Base-by-base conservation (phyloP, 2,329 filamentous ascomycete genomes). In the Alternaria alternata region DNA sequence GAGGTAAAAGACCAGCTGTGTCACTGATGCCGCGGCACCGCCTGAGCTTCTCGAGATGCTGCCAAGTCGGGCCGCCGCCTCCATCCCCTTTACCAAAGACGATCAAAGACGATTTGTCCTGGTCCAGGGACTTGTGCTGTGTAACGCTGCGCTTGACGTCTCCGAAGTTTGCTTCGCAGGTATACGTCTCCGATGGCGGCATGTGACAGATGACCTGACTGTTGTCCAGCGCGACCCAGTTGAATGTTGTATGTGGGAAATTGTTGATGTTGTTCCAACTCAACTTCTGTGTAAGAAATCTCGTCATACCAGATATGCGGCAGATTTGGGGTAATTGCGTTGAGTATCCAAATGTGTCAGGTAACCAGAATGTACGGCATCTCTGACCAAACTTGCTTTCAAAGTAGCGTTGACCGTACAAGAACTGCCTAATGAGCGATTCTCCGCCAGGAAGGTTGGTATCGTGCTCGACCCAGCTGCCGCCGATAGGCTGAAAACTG, bases 191-290 rank as follows among this genome's bases (percentile, higher is more conserved):
- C 2, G 92, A 88, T 1, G 95, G 95, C 3, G 94, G 89, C 95
- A 99, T 99, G 75, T 99, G 95, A 78, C 94, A 98, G 63, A 99
- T 88, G 67, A 99, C 95, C 75, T 98, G 95, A 73, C 92, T 96
- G 59, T 95, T 94, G 77, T 99, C 95, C 14, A 97, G 87, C 12
- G 93, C 88, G 32, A 99, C 94, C 95, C 95, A 99, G 79, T 97
- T 97, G 85, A 99, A 99, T 0, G 95, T 98, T 6, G 95, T 98
- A 76, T 98, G 95, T 0, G 95, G 95, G 81, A 98, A 99, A 75
- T 91, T 96, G 82, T 98, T 98, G 85, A 98, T 98, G 78, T 98
- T 98, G 83, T 98, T 98, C 95, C 95, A 99, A 83, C 94, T 98
- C 61, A 99, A 84, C 82, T 99, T 99, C 79, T 99, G 95, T 0